phyloP scores from a whole-genome alignment of 257 asterid genomes.

The Nicotiana tomentosiformis region DNA sequence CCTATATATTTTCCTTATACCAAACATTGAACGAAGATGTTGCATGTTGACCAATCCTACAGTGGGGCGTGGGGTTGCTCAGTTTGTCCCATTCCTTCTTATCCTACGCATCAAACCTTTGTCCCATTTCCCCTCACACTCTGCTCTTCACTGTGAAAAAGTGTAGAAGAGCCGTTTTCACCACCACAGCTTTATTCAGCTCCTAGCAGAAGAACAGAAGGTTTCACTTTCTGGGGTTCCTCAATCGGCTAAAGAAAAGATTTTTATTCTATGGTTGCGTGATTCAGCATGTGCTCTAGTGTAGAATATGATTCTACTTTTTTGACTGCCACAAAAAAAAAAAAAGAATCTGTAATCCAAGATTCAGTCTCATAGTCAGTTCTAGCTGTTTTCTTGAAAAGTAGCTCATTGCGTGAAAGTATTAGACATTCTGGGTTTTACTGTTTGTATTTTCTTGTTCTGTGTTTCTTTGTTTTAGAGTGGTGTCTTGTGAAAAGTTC shows the following conservation, averaged over 20 bases:
- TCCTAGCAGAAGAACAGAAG: background rate
- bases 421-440: conserved; percentile 14
- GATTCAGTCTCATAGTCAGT: conserved; percentile 34
- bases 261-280: background rate
- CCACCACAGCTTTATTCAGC: conserved; percentile 23
- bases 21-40: conserved; percentile 5
- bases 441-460: conserved; percentile 23
- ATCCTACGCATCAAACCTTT: conserved; percentile 26
- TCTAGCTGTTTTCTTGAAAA: conserved; percentile 30
- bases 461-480: conserved; percentile 36
- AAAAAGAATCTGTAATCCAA: background rate
- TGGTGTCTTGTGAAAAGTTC: conserved; percentile 21
- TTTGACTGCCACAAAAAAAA: background rate
- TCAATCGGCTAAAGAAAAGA: background rate
- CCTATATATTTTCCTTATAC: background rate
- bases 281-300: background rate
- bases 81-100: conserved; percentile 21
- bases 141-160: conserved; percentile 17
- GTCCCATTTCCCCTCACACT: conserved; percentile 7
- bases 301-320: conserved; percentile 28
- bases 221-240: conserved; percentile 27
- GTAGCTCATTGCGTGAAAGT: conserved; percentile 24
- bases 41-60: conserved; percentile 15
- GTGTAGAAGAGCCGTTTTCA: conserved; percentile 59
- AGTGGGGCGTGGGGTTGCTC: conserved; percentile 12